Conservation (phyloP, 2,329 filamentous ascomycete species). For the Curvularia eragrostidis region DNA sequence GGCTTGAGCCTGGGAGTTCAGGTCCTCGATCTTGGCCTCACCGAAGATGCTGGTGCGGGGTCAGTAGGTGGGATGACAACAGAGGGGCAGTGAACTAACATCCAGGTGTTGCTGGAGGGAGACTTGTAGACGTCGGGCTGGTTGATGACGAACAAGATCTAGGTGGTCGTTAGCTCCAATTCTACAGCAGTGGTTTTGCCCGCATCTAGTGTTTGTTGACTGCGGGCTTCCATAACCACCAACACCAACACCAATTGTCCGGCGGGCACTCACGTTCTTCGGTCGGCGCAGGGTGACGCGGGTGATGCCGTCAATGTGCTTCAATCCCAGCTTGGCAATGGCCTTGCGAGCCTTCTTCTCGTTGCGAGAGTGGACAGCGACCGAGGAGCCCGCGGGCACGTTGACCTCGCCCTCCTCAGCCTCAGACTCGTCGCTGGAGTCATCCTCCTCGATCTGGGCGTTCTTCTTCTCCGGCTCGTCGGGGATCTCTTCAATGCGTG, state of each 20-base stretch:
- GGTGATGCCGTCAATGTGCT: constrained; percentile 96
- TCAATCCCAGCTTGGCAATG: constrained; percentile 97
- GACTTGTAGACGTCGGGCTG: constrained; percentile 99
- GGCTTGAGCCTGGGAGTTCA: constrained; percentile 97
- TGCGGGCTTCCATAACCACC: constrained; percentile 9
- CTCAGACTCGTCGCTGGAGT: constrained; percentile 76
- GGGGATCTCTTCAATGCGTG: constrained; percentile 95
- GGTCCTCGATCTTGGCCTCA: constrained; percentile 99
- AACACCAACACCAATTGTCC: constrained; percentile 23
- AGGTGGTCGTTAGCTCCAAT: constrained; percentile 25
- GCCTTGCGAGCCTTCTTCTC: constrained; percentile 99
- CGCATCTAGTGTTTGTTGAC: constrained; percentile 13
- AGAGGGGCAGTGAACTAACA: constrained; percentile 68
- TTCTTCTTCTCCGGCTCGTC: constrained; percentile 84
- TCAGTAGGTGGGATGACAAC: constrained; percentile 27
- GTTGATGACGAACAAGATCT: constrained; percentile 99
- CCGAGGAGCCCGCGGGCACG: constrained; percentile 83
- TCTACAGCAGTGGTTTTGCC: constrained; percentile 12
- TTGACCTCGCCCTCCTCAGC: constrained; percentile 72
- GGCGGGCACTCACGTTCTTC: constrained; percentile 85
- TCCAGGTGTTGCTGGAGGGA: constrained; percentile 99
- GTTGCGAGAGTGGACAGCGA: constrained; percentile 96
- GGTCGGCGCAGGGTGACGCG: constrained; percentile 96
- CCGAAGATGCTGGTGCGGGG: constrained; percentile 81
- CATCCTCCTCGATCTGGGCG: constrained; percentile 75